These are phyloP conservation scores for Russula griseocarnosa DNA, from an alignment of 768 basidiomycete species.

Conservation along the genomic window DNA sequence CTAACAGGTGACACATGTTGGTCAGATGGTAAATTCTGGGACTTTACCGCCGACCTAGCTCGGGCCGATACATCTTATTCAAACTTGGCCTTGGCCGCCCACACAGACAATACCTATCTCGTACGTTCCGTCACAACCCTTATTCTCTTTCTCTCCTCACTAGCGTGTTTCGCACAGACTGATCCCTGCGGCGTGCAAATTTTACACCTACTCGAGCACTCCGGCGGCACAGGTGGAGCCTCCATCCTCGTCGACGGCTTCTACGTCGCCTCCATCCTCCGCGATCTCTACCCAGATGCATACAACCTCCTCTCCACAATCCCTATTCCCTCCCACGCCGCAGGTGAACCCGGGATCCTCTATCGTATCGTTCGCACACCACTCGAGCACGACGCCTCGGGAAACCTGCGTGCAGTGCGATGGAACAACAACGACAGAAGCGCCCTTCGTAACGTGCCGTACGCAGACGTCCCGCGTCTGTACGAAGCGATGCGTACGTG, in stretches of 20 bases:
- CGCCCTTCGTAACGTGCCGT: slow-evolving; percentile 58
- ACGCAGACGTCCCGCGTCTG: slow-evolving; percentile 53
- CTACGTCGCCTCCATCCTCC: slow-evolving; percentile 79
- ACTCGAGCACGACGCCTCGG: slow-evolving; percentile 59
- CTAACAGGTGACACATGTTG: neutral
- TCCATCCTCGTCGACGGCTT: slow-evolving; percentile 96
- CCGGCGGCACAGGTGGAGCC: slow-evolving; percentile 76
- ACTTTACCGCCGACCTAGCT: slow-evolving; percentile 87
- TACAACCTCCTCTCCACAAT: slow-evolving; percentile 67
- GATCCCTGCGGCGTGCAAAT: slow-evolving; percentile 95
- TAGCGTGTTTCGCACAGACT: slow-evolving; percentile 46
- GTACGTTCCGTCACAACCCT: slow-evolving; percentile 40
- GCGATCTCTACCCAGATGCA: slow-evolving; percentile 62
- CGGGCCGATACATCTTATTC: slow-evolving; percentile 96
- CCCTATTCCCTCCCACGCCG: slow-evolving; percentile 80
- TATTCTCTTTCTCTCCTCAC: neutral
- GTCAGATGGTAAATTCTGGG: slow-evolving; percentile 92
- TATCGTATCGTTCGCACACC: slow-evolving; percentile 66
- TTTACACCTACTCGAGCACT: slow-evolving; percentile 87
- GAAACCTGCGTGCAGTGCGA: slow-evolving; percentile 68
- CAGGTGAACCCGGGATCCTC: slow-evolving; percentile 61
- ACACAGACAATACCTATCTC: slow-evolving; percentile 75
- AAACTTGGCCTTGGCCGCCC: slow-evolving; percentile 78
- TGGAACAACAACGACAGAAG: slow-evolving; percentile 97
- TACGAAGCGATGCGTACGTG: slow-evolving; percentile 79